Base-by-base conservation (phyloP, 1,139 yeast species). In the Ashbya aceris region DNA sequence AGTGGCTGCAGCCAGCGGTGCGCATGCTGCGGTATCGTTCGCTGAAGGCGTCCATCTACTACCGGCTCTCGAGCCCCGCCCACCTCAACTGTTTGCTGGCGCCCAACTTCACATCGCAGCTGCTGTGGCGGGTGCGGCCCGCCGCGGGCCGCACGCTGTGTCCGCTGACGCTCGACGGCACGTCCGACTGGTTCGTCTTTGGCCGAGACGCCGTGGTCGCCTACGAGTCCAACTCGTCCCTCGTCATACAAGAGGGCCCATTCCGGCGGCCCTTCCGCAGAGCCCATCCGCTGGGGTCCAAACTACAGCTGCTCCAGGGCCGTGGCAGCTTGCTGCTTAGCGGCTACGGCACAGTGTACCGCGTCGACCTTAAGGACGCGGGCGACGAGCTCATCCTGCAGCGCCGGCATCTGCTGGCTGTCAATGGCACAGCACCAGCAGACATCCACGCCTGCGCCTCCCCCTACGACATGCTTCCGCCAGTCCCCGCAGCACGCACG, bases 321-420 rank as follows among this genome's bases (percentile, higher is more conserved):
- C 53, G 64, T 30, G 65, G 65, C 8, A 53, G 53, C 40, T 52
- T 58, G 2, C 42, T 61, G n/a, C 39, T 58, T n/a, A 54, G 55
- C 41, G 63, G 62, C 4, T 45, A 50, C 7, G 64, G 64, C 1
- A 53, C 61, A 4, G 50, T 58, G 1, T 51, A 58, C 40, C 50
- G 60, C 2, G 45, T 61, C 12, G 56, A 53, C n/a, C 45, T 61
- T 39, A 45, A 50, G 29, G 46, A 51, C 26, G 40, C 47, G 8
- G 40, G 44, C 4, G 63, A 59, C 30, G 57, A 57, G 42, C 47
- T 60, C 7, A 40, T 61, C 14, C 45, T 60, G 7, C 54, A 57
- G 42, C 45, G 54, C 14, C 55, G 53, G 20, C 55, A 57, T 40
- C 38, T 61, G n/a, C 45, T 61, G 32, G 65, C 59, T 2, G 41